Percentiles rank a stretch among this genome's conserved stretches.
Conservation (phyloP, 148 eudicot genomes). For the Amaranthus cruentus region DNA sequence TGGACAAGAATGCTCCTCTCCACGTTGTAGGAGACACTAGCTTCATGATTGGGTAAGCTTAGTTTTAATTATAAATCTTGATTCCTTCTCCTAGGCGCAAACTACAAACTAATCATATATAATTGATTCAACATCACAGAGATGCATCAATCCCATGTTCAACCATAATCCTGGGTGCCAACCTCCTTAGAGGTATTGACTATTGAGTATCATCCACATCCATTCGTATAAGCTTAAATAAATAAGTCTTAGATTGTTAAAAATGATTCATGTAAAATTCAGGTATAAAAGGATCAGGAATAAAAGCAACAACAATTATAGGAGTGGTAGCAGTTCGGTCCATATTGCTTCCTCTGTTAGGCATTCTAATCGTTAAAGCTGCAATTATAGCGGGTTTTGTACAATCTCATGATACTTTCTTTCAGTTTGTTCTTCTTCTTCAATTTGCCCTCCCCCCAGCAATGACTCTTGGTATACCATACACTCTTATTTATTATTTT, state of each 20-base stretch:
- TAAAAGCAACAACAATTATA: slow-evolving; percentile 35
- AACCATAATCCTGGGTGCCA: no score
- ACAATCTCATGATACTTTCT: slow-evolving; percentile 47
- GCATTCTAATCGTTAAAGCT: slow-evolving; percentile 50
- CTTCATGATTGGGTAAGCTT: neutral
- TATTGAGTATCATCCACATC: no score
- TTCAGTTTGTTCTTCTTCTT: slow-evolving; percentile 70
- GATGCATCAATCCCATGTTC: no score
- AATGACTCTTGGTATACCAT: slow-evolving; percentile 65
- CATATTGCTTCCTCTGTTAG: slow-evolving; percentile 53
- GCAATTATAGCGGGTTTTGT: slow-evolving; percentile 45
- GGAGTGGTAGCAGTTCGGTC: slow-evolving; percentile 55
- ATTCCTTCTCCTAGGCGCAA: no score
- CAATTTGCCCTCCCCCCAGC: slow-evolving; percentile 93
- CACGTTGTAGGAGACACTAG: slow-evolving; percentile 24
- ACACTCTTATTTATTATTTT: no score
- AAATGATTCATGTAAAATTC: neutral
- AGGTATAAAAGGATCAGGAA: slow-evolving; percentile 59
- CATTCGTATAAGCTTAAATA: no score
- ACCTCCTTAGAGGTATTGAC: no score
- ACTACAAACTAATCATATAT: no score
- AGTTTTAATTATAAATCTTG: neutral
- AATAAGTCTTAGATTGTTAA: no score
- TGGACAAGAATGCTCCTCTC: slow-evolving; percentile 25
- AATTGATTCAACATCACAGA: no score